Base-by-base conservation (phyloP, 2,329 filamentous ascomycete species). In the Acrodontium crateriforme region DNA sequence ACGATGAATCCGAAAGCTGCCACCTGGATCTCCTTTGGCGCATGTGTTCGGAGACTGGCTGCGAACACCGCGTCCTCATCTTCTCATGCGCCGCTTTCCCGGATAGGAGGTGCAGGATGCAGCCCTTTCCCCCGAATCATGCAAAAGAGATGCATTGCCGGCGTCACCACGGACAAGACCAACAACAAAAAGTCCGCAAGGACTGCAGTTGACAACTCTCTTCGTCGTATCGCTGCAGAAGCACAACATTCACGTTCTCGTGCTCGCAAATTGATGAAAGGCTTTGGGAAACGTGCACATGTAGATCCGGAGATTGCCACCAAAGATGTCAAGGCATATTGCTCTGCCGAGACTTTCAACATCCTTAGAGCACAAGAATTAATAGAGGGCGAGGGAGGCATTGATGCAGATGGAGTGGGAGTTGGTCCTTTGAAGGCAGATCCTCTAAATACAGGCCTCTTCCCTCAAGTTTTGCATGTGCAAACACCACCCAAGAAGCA, bases 161-260 rank as follows among this genome's bases (percentile, higher is more conserved):
- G n/a, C n/a, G n/a, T n/a, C n/a, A n/a, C n/a, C n/a, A n/a, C n/a
- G n/a, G n/a, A n/a, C n/a, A n/a, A n/a, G n/a, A n/a, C n/a, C n/a
- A n/a, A n/a, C n/a, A n/a, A n/a, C n/a, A n/a, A n/a, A n/a, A n/a
- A n/a, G n/a, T n/a, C n/a, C n/a, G 29, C 29, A 31, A 26, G 19
- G 29, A 31, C 24, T 24, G 29, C 29, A 26, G 29, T 10, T 23
- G 79, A 83, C 40, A 78, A 76, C 36, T 89, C 82, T 2, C 62
- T 94, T 17, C 74, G 87, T 30, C 71, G 84, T 33, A 83, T 92
- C 9, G 83, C 85, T 17, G 78, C 83, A 11, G 83, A 89, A 44
- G 84, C 85, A 11, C 83, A 93, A 56, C 13, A 12, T 10, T 22
- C 20, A 12, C 60, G 57, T 40, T 70, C 60, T 33, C 64, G 59